Base-by-base conservation (phyloP, 2,329 filamentous ascomycete species). In the Alternaria atra region DNA sequence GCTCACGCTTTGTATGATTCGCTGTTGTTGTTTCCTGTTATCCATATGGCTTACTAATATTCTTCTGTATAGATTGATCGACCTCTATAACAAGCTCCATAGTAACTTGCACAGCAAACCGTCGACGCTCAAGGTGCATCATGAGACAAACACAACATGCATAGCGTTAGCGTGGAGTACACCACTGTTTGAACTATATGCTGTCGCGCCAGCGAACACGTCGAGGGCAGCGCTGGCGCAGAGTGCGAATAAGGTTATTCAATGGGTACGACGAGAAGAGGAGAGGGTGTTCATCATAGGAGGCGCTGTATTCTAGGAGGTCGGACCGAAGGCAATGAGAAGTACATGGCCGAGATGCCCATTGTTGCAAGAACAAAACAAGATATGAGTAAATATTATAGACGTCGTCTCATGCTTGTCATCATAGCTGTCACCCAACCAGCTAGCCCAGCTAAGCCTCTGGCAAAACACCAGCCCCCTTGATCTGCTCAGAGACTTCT, bases 251-350 rank as follows among this genome's bases (percentile, higher is more conserved):
- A 90, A 91, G 80, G 88, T 99, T 51, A 89, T 96, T 6, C 91
- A 95, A 74, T 99, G 94, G 94, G 90, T 94, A 2, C 90, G 92
- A 74, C 86, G 89, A 67, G 95, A 99, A 80, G 94, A 98, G 79
- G 94, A 98, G 79, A 85, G 95, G 58, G 83, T 98, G 6, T 99
- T 99, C 75, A 97, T 99, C 61, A 95, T 99, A 74, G 95, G 95
- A 1, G 96, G 95, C n/a, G 95, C 94, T 43, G 94, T 98, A 20
- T 85, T 84, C 64, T 85, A 58, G 55, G 29, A 17, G 2, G 4
- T 25, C 5, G n/a, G 15, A 44, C 25, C 25, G 34, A 30, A 58
- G 20, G 29, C 15, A 10, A 9, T 4, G 25, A 34, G 37, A 27
- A 32, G 3, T 10, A 30, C 10, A 20, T 17, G 23, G 25, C 53